Evolutionary conservation across 148 eudicot genomes (phyloP), one percentile per base, ranked within the genome.

Genomic region (Arctostaphylos glauca): DNA sequence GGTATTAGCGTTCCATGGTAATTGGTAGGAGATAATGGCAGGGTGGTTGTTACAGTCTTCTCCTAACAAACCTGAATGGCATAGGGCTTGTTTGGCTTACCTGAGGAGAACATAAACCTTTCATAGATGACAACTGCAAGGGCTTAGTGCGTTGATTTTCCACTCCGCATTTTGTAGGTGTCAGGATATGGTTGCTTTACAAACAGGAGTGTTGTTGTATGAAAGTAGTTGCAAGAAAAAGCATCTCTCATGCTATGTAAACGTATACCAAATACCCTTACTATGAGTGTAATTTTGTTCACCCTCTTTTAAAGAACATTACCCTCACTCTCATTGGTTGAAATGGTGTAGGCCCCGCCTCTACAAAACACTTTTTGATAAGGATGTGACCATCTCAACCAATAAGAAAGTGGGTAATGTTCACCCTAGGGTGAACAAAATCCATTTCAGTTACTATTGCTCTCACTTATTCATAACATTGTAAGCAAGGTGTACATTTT

Each of bases 211-310:
- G 54, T 59, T 54, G 58, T 55, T 38, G 8, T 56, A 16, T 43
- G 49, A 21, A 79, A 79, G 46, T 79, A 59, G 53, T 46, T 59
- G 23, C 66, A 16, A 56, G 13, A 41, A 58, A 72, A 60, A 79
- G 54, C 12, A 59, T 79, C 6, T 59, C 9, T 52, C 64, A 23
- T 48, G 3, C 47, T 62, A 66, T 4, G 13, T 7, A 48, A 21
- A 14, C 53, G 41, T 48, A 49, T 23, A 46, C 8, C 10, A 64
- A 14, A 80, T 48, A 64, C 38, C 0, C 38, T 31, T 31, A 31
- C 38, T 31, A 31, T 31, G 38, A 31, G 38, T 31, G 38, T 31
- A 31, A 31, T 31, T 31, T 31, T 31, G 38, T n/a, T n/a, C n/a
- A n/a, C n/a, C n/a, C n/a, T n/a, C n/a, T n/a, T n/a, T n/a, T n/a